Evolutionary conservation across 306 rosid species (phyloP).

Genomic region (Aeschynomene evenia): DNA sequence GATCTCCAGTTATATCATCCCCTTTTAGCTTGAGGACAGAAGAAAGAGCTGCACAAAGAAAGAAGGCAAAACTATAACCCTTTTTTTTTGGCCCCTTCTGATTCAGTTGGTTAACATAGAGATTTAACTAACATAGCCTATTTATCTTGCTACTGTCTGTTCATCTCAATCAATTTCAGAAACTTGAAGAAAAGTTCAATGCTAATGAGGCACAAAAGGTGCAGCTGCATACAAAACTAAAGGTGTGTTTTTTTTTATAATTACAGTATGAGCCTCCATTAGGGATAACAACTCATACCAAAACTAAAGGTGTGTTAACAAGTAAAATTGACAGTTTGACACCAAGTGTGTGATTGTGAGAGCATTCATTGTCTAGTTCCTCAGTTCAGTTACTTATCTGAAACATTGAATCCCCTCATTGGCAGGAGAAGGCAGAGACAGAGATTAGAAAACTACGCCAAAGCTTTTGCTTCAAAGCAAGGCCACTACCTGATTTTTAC

Average conservation of each 20-base stretch:
- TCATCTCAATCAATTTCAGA: conserved; percentile 49
- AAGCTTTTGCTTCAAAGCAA: conserved; percentile 89
- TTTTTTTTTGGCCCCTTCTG: conserved; percentile 14
- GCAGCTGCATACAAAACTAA: conserved; percentile 62
- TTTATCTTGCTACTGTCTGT: background rate
- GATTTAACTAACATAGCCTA: background rate
- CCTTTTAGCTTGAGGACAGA: conserved; percentile 89
- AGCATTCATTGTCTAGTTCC: background rate
- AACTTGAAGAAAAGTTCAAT: conserved; percentile 94
- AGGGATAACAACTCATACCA: no score
- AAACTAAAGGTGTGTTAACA: conserved; percentile 64
- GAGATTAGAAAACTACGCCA: conserved; percentile 72
- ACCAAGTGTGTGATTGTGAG: background rate
- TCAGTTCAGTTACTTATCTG: conserved; percentile 5
- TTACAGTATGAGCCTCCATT: no score
- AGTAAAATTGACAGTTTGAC: background rate
- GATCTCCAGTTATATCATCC: conserved; percentile 70
- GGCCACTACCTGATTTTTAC: conserved; percentile 90
- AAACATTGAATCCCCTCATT: background rate
- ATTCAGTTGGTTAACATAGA: background rate
- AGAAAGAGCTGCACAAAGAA: conserved; percentile 88
- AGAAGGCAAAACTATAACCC: conserved; percentile 57
- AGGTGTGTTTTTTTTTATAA: no score
- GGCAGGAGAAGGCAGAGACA: conserved; percentile 76
- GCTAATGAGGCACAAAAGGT: conserved; percentile 62